Evolutionary conservation across 257 asterid species (phyloP).

Genomic region (Phtheirospermum japonicum): DNA sequence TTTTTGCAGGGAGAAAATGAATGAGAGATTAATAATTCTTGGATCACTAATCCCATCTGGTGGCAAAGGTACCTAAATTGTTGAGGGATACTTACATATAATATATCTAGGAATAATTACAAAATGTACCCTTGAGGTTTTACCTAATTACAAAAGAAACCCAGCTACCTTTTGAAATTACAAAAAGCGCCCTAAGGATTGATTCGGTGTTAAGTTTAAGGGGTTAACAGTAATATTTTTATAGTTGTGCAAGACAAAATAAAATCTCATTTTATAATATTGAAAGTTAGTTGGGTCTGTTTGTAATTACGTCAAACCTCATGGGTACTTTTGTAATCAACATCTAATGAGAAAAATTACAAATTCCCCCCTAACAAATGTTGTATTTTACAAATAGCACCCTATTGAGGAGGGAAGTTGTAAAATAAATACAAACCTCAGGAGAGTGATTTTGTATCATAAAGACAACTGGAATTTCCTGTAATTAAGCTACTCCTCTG

Average conservation of each 20-base stretch:
- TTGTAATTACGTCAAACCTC: too few species aligned
- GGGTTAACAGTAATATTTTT: too few species aligned
- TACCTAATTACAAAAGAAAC: too few species aligned
- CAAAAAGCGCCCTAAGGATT: too few species aligned
- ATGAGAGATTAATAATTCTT: conserved; percentile 61
- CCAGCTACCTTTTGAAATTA: too few species aligned
- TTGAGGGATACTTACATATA: conserved; percentile 25
- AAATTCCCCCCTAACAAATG: neutral
- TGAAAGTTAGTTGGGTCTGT: too few species aligned
- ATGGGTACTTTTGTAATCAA: too few species aligned
- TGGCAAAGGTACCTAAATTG: conserved; percentile 61
- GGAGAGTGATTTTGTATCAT: neutral
- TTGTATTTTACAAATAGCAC: neutral
- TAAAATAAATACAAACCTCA: neutral
- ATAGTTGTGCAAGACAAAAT: too few species aligned
- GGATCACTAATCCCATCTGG: conserved; percentile 74
- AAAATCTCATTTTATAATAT: too few species aligned
- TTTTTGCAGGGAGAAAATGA: conserved; percentile 55
- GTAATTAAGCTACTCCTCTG: neutral
- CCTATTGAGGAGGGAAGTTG: neutral
- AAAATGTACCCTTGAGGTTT: neutral
- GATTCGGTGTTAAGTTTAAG: too few species aligned
- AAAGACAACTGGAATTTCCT: too few species aligned
- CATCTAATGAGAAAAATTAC: too few species aligned
- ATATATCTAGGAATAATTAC: neutral